Conservation (phyloP, 116 monocot species). For the Papilionanthe hybrid region DNA sequence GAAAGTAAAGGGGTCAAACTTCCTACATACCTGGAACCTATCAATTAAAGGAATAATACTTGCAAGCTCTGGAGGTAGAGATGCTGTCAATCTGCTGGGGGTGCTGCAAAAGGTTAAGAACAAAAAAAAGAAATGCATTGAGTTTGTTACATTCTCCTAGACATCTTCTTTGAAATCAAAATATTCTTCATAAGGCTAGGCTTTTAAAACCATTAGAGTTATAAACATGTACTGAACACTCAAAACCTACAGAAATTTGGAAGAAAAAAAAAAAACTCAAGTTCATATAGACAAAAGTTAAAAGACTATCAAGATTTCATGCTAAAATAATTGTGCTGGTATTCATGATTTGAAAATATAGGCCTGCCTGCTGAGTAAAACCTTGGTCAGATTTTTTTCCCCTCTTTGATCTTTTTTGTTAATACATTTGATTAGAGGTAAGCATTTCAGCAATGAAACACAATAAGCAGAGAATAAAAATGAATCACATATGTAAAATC, state of each 20-base stretch:
- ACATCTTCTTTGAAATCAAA: no score
- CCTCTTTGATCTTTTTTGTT: background rate
- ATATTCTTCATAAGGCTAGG: no score
- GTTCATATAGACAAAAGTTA: background rate
- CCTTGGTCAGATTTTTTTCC: background rate
- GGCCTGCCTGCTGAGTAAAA: background rate
- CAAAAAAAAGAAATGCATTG: background rate
- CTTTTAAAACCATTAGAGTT: no score
- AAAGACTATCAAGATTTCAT: background rate
- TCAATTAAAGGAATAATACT: constrained; percentile 84
- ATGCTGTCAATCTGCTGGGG: constrained; percentile 68
- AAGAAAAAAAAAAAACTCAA: background rate
- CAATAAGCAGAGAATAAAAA: background rate
- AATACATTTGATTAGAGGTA: no score
- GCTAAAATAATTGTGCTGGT: background rate
- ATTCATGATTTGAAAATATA: background rate
- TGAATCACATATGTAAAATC: background rate
- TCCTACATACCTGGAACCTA: constrained; percentile 72
- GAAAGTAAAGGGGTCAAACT: constrained; percentile 6
- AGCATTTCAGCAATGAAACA: background rate
- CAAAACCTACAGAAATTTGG: no score
- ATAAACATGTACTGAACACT: no score
- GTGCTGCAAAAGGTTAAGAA: constrained; percentile 56
- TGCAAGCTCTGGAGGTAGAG: constrained; percentile 78
- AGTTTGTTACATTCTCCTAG: no score